Conservation (phyloP, 2,329 filamentous ascomycete species). For the Blumeria graminis region DNA sequence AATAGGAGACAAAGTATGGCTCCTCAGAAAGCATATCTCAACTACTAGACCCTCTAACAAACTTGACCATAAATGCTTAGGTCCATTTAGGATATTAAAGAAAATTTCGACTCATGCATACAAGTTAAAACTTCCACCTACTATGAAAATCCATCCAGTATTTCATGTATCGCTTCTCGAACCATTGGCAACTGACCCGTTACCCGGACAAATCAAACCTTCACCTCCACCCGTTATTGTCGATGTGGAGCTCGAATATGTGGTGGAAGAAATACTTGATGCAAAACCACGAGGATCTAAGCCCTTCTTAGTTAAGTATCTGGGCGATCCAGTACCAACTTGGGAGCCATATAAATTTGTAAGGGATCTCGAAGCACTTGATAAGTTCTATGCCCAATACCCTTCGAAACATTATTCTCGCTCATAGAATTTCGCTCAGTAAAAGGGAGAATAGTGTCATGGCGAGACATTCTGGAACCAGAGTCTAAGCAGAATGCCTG, state of each 20-base stretch:
- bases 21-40: not conserved
- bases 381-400: not conserved
- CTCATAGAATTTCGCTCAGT: not conserved
- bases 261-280: too few relatives aligned
- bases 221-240: not conserved
- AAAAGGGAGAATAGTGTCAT: too few relatives aligned
- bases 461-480: too few relatives aligned
- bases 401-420: not conserved
- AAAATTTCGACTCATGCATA: not conserved
- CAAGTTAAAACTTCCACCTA: not conserved
- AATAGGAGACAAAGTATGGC: too few relatives aligned
- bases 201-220: not conserved
- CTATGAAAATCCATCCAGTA: slow-evolving; percentile 1
- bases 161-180: slow-evolving; percentile 3
- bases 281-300: not conserved
- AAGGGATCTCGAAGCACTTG: not conserved
- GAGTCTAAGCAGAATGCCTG: too few relatives aligned
- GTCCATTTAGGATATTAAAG: slow-evolving; percentile 1
- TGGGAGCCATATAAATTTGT: not conserved
- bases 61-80: not conserved
- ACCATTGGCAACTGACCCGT: not conserved
- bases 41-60: not conserved
- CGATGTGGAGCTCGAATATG: not conserved
- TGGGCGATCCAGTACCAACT: not conserved
- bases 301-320: not conserved